These are phyloP conservation scores for Echium plantagineum DNA, from an alignment of 257 asterid genomes.

Conservation along the genomic window DNA sequence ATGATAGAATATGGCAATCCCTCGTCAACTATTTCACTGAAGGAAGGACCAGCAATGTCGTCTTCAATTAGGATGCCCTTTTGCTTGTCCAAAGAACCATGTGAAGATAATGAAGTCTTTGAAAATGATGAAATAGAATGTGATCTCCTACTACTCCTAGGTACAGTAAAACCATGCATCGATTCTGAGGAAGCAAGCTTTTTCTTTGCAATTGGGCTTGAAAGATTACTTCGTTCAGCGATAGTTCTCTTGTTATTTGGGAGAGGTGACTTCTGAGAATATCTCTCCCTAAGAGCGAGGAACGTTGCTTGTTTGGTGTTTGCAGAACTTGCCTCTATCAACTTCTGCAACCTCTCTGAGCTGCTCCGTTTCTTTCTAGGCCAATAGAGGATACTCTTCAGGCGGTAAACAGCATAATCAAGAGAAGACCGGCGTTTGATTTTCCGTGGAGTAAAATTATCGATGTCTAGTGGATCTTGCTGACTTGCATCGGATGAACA, in stretches of 20 bases:
- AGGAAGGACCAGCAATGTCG: slow-evolving; percentile 34
- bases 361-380: slow-evolving; percentile 30
- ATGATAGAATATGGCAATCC: slow-evolving; percentile 19
- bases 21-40: slow-evolving; percentile 15
- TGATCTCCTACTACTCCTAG: slow-evolving; percentile 43
- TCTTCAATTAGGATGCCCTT: slow-evolving; percentile 33
- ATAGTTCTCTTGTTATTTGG: slow-evolving; percentile 62
- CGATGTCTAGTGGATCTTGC: slow-evolving; percentile 17
- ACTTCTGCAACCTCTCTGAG: slow-evolving; percentile 24
- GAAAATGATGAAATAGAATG: slow-evolving; percentile 66
- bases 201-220: slow-evolving; percentile 71
- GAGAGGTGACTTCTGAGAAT: slow-evolving; percentile 37
- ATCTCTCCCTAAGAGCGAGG: slow-evolving; percentile 62
- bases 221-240: slow-evolving; percentile 46
- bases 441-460: slow-evolving; percentile 16
- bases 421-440: slow-evolving; percentile 22
- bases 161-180: slow-evolving; percentile 35
- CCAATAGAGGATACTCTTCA: slow-evolving; percentile 66
- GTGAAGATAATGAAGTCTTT: slow-evolving; percentile 51
- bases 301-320: slow-evolving; percentile 30
- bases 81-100: slow-evolving; percentile 39
- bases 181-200: slow-evolving; percentile 53
- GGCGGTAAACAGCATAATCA: slow-evolving; percentile 31
- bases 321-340: slow-evolving; percentile 13
- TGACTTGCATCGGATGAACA: slow-evolving; percentile 34